These are phyloP conservation scores for Neoarthrinium moseri DNA, from an alignment of 2,329 filamentous ascomycete genomes.

Conservation along the genomic window DNA sequence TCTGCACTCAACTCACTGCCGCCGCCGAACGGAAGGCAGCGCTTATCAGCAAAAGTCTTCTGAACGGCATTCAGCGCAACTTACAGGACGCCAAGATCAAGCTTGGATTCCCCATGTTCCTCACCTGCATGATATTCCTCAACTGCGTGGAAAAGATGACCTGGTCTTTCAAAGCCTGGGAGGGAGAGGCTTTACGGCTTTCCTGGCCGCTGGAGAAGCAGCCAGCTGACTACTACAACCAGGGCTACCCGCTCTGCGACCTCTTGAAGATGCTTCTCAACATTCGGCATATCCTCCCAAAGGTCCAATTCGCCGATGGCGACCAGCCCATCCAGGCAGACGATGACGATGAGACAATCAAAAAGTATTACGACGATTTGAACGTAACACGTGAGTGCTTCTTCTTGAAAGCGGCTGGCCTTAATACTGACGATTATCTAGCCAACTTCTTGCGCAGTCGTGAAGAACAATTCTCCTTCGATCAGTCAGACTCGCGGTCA, in stretches of 20 bases:
- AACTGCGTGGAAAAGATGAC: constrained; percentile 68
- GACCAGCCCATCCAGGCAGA: constrained; percentile 49
- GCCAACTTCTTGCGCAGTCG: constrained; percentile 41
- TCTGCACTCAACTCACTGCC: constrained; percentile 63
- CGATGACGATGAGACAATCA: constrained; percentile 44
- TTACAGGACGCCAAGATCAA: constrained; percentile 61
- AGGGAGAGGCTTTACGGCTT: constrained; percentile 57
- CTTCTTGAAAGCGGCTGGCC: too few relatives aligned
- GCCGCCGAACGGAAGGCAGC: constrained; percentile 64
- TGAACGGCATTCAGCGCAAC: constrained; percentile 60
- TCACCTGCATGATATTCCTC: constrained; percentile 60
- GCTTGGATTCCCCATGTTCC: constrained; percentile 60
- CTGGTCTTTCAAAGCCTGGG: constrained; percentile 68
- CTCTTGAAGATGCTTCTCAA: constrained; percentile 60
- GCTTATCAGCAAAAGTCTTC: constrained; percentile 54
- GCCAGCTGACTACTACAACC: constrained; percentile 55
- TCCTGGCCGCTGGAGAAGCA: constrained; percentile 62
- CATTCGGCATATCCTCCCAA: constrained; percentile 60
- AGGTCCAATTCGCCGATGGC: constrained; percentile 40
- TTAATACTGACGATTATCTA: constrained; percentile 20
- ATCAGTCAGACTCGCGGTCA: constrained; percentile 44
- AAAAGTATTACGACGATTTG: constrained; percentile 54
- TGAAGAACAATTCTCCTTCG: constrained; percentile 52
- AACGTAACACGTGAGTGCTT: constrained; percentile 57
- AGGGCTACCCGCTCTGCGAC: constrained; percentile 58